phyloP scores from a whole-genome alignment of 202 grass and related monocot genomes.

The Bolboschoenoplectus hybrid region DNA sequence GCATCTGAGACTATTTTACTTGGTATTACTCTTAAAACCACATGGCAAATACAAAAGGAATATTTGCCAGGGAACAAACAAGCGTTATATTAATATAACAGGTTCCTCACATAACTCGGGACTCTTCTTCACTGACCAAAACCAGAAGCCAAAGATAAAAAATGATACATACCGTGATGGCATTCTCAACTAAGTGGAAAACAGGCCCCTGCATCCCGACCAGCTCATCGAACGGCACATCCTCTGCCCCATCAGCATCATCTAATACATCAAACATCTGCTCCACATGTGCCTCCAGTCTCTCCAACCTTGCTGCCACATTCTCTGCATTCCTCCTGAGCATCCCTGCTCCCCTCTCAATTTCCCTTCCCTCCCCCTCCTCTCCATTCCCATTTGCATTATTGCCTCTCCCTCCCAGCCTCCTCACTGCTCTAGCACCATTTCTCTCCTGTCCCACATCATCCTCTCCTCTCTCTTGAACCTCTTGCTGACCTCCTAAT shows the following conservation, averaged over 20 bases:
- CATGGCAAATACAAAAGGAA: not conserved
- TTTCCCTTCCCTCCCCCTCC: constrained; percentile 76
- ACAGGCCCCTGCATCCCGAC: constrained; percentile 99
- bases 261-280: constrained; percentile 99
- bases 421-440: constrained; percentile 93
- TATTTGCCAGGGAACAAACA: not conserved
- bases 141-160: not conserved
- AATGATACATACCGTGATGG: constrained; percentile 77
- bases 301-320: constrained; percentile 90
- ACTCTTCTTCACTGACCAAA: constrained; percentile 1
- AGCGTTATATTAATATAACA: no score
- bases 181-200: constrained; percentile 99
- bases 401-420: constrained; percentile 70
- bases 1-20: constrained; percentile 2
- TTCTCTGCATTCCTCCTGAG: constrained; percentile 98
- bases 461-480: constrained; percentile 50
- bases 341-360: constrained; percentile 76
- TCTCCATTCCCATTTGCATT: constrained; percentile 70
- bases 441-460: constrained; percentile 80
- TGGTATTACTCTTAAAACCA: not conserved
- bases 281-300: constrained; percentile 97
- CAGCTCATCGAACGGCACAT: constrained; percentile 98
- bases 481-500: constrained; percentile 84
- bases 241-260: constrained; percentile 97
- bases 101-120: not conserved